phyloP scores from a whole-genome alignment of 2,329 filamentous ascomycete species.

The Calonectria montana region DNA sequence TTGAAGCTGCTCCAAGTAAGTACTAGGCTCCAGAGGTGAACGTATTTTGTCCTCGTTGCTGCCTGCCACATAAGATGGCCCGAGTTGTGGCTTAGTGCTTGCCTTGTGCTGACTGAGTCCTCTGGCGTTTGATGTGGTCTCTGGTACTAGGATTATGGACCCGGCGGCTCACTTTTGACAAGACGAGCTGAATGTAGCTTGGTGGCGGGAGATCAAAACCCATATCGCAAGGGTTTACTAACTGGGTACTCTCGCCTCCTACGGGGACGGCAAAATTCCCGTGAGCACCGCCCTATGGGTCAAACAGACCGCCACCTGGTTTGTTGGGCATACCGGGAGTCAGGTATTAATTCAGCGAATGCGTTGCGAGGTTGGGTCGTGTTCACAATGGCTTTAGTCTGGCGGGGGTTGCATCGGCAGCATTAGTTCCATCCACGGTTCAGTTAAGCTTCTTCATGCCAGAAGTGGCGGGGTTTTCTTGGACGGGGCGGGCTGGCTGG shows the following conservation, averaged over 20 bases:
- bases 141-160: not conserved
- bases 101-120: conserved; percentile 6
- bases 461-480: not conserved
- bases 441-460: conserved; percentile 12
- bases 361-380: conserved; percentile 3
- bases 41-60: not conserved
- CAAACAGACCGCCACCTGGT: conserved; percentile 1
- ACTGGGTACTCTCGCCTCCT: not conserved
- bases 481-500: not conserved
- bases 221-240: not conserved
- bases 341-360: not conserved
- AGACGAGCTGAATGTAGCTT: not conserved
- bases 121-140: conserved; percentile 11
- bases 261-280: not conserved
- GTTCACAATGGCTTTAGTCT: conserved; percentile 3
- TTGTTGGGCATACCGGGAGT: not conserved
- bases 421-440: not conserved
- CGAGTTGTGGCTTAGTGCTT: conserved; percentile 17
- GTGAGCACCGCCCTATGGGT: conserved; percentile 23
- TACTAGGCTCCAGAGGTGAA: not conserved
- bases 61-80: not conserved
- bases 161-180: not conserved
- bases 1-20: conserved; percentile 2
- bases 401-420: not conserved
- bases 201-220: not conserved